Conservation (phyloP, 129 eudicot species). For the Centella asiatica region DNA sequence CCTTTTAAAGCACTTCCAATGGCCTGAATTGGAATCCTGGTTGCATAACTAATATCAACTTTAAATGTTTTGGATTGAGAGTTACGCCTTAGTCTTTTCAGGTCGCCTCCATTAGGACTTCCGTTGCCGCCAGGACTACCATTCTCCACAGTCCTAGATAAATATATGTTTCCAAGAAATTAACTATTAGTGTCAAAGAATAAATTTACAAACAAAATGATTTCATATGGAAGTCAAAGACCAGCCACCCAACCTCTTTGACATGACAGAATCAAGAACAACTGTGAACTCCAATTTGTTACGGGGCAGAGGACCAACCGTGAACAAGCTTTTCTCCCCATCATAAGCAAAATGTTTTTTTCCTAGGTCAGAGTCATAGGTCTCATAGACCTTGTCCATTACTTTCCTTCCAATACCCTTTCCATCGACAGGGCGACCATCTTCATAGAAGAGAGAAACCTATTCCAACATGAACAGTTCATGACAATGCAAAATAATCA, state of each 20-base stretch:
- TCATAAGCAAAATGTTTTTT: constrained; percentile 36
- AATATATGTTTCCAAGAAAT: neutral
- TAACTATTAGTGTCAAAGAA: neutral
- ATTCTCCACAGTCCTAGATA: constrained; percentile 15
- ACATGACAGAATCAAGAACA: constrained; percentile 27
- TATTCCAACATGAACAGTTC: constrained; percentile 1
- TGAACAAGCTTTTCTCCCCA: constrained; percentile 45
- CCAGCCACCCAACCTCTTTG: constrained; percentile 25
- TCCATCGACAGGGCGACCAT: constrained; percentile 31
- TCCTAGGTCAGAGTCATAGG: constrained; percentile 35
- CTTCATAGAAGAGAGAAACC: constrained; percentile 37
- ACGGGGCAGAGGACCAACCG: constrained; percentile 34
- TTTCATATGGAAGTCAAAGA: neutral
- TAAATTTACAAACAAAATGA: neutral
- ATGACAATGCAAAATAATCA: neutral
- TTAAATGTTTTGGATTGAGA: constrained; percentile 53
- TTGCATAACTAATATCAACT: constrained; percentile 65
- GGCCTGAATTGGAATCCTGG: constrained; percentile 68
- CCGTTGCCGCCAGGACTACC: constrained; percentile 33
- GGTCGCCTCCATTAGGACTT: constrained; percentile 39
- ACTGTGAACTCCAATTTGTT: constrained; percentile 43
- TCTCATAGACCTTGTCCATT: constrained; percentile 26
- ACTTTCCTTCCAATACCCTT: constrained; percentile 33
- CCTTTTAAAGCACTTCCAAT: constrained; percentile 60
- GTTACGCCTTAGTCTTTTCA: constrained; percentile 47